Base-by-base conservation (phyloP, 306 rosid species). In the Rosa lucieae region DNA sequence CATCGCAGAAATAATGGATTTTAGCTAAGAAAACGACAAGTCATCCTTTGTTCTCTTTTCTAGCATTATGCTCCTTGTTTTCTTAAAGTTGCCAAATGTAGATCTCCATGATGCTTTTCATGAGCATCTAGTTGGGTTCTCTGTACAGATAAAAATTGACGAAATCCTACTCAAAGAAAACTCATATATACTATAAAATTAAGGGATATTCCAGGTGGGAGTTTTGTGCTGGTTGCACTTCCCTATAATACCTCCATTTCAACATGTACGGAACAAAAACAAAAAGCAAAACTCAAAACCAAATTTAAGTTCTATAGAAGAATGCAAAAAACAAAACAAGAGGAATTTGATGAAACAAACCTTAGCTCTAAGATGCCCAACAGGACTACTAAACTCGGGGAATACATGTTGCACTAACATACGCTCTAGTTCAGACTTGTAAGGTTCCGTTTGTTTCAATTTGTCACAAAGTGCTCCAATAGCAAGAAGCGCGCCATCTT, bases 341-440 rank as follows among this genome's bases (percentile, higher is more conserved):
- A 83, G 63, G 70, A 68, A 73, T 35, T 62, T 15, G 48, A 53
- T 7, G 77, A 32, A 77, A 47, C 85, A 77, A 79, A 92, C 99
- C 97, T 94, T 94, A 46, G 98, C 98, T 80, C 98, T 89, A 66
- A 94, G 98, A 88, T 94, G 97, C 82, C 98, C 98, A 87, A 88
- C 88, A 8, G 90, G 97, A 87, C 97, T 92, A 86, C 85, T 88
- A 83, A 94, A 94, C 88, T 94, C 98, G 10, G 95, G 98, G 86
- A 94, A 94, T 65, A 94, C 98, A 79, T 94, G 98, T 82, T 94
- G 97, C 87, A 94, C 98, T 79, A 94, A 77, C 98, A 94, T 92
- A 14, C 79, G 91, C 90, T 94, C 98, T 66, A 94, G 97, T 87
- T 92, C 95, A 55, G 98, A 91, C 81, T 92, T 94, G 90, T 92